phyloP scores from a whole-genome alignment of 768 basidiomycete genomes.

The Collybia nuda region DNA sequence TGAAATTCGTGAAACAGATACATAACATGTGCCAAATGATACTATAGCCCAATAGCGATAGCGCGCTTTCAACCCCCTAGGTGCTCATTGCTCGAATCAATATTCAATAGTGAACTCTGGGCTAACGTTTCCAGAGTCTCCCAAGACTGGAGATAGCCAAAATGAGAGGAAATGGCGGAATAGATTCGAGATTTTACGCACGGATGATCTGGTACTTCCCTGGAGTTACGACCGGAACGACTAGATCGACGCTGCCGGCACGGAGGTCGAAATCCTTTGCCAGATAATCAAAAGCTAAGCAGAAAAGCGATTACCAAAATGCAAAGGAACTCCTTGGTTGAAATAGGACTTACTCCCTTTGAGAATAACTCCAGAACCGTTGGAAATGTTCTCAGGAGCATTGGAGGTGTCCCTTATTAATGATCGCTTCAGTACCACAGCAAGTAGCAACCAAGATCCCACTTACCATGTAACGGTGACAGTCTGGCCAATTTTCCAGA shows the following conservation, averaged over 20 bases:
- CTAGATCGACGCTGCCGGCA: conserved; percentile 30
- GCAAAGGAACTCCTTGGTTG: background rate
- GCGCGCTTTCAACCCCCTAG: too few relatives aligned
- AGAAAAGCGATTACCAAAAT: conserved; percentile 6
- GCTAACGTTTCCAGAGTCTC: conserved; percentile 6
- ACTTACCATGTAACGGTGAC: conserved; percentile 28
- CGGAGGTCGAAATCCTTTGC: conserved; percentile 35
- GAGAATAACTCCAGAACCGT: conserved; percentile 26
- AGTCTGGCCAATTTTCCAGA: conserved; percentile 28
- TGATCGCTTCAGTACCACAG: background rate
- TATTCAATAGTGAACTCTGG: conserved; percentile 1
- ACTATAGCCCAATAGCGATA: too few relatives aligned
- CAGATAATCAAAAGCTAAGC: conserved; percentile 12
- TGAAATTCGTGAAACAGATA: too few relatives aligned
- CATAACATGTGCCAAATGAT: too few relatives aligned
- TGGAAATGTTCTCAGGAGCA: conserved; percentile 41
- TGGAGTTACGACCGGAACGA: conserved; percentile 32
- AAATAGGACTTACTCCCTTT: background rate
- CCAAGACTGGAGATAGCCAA: conserved; percentile 31
- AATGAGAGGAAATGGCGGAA: background rate
- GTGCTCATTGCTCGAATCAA: too few relatives aligned
- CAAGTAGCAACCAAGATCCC: background rate
- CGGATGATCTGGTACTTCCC: conserved; percentile 39
- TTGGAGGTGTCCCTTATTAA: conserved; percentile 35
- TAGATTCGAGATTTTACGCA: conserved; percentile 24